Base-by-base conservation (phyloP, 805 yeast genomes). In the Zygosaccharomyces bisporus region DNA sequence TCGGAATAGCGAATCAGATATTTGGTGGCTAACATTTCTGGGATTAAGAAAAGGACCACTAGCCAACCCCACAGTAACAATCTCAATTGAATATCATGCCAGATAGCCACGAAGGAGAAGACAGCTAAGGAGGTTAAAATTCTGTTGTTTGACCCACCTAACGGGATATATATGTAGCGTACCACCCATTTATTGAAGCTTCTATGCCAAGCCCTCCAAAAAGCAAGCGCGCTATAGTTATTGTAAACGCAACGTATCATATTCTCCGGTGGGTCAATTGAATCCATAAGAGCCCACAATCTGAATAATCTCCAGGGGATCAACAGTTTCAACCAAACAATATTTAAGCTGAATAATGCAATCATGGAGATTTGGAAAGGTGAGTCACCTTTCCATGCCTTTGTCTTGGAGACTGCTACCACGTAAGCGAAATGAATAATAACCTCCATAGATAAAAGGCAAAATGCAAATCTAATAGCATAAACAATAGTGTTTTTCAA, bases 181-280 rank as follows among this genome's bases (percentile, higher is more conserved):
- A 86, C 76, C 25, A 86, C 84, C 95, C 96, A 93, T 54, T 84
- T 77, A 67, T 91, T 90, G 69, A 73, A 93, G 38, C 95, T 83
- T 58, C 98, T 77, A 66, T 93, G 99, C 99, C 99, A 93, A 3
- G 96, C 95, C 60, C 98, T 76, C 99, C 99, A 93, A 63, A 93
- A 93, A n/a, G 93, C 88, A 49, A 87, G 65, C 0, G 96, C 93
- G 25, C 95, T 84, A 64, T 82, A 93, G 66, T 93, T 93, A 66
- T 93, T 88, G 62, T 88, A 86, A 80, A 93, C 87, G 61, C 98
- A 90, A 46, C 99, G 73, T 45, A 93, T 81, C 98, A 93, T 93
- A 59, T 93, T 93, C 61, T 93, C 99, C 2, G 99, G 98, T 0
- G 98, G 86, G 58, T 93, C 98, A 41, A 91, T 87, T 0, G 86